Conservation (phyloP, 148 eudicot genomes). For the Chenopodium formosanum region DNA sequence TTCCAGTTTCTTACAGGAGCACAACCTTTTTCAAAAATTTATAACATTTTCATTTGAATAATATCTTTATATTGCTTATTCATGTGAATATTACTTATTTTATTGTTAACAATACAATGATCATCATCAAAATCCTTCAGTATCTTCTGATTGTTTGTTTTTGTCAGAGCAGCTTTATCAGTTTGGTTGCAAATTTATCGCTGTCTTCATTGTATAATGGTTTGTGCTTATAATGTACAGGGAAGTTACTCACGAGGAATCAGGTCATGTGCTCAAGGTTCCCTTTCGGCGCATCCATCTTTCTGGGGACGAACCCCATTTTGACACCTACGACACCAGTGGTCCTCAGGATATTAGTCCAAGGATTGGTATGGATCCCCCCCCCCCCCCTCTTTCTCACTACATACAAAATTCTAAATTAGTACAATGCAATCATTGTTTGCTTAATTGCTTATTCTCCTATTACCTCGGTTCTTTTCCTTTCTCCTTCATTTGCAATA, state of each 20-base stretch:
- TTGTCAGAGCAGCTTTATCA: neutral
- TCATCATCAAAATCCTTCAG: neutral
- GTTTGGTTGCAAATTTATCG: neutral
- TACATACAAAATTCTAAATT: neutral
- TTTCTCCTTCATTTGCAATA: neutral
- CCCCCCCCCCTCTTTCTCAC: neutral
- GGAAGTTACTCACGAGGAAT: constrained; percentile 69
- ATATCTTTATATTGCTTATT: neutral
- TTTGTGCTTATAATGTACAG: constrained; percentile 34
- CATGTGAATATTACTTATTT: neutral
- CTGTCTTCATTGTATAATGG: neutral
- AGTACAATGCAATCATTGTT: neutral
- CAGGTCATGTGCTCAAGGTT: constrained; percentile 84
- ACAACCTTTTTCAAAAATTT: neutral
- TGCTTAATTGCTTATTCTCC: neutral
- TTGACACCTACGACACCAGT: constrained; percentile 93
- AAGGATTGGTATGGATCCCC: constrained; percentile 45
- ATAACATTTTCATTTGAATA: neutral
- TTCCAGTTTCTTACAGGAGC: neutral
- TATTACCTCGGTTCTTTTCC: neutral
- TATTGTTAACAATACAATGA: neutral
- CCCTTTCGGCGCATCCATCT: constrained; percentile 92
- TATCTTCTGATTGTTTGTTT: neutral
- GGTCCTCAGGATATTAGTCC: constrained; percentile 95
- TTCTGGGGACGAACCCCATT: constrained; percentile 85